Percentiles rank a stretch among this genome's conserved stretches.
phyloP scores from a whole-genome alignment of 1,284 basidiomycete species.

The Tilletia caries region DNA sequence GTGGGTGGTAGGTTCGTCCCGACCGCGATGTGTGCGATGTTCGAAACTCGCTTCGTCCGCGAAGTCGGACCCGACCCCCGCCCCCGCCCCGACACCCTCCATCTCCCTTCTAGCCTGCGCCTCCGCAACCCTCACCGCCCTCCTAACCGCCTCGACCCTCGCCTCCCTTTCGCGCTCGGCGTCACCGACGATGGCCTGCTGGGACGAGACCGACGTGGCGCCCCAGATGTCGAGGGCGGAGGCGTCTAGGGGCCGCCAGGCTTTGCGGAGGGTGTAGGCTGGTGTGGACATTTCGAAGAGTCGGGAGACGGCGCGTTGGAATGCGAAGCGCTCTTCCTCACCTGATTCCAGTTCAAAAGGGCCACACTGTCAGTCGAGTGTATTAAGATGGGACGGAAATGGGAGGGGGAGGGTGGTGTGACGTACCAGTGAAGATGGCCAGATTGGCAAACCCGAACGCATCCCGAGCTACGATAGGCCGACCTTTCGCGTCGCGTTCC shows the following conservation, averaged over 20 bases:
- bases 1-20: neutral
- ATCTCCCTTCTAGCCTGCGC: neutral
- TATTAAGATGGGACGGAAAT: neutral
- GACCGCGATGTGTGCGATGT: neutral
- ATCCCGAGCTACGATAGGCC: conserved; percentile 13
- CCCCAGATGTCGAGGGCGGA: conserved; percentile 34
- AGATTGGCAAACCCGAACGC: conserved; percentile 58
- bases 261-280: conserved; percentile 30
- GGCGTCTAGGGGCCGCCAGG: conserved; percentile 35
- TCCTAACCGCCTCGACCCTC: neutral
- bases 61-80: conserved; percentile 5
- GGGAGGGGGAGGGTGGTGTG: neutral
- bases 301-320: conserved; percentile 67
- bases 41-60: conserved; percentile 15
- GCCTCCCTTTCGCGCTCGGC: too few relatives aligned
- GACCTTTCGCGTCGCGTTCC: conserved; percentile 28
- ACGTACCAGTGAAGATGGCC: conserved; percentile 63
- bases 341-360: conserved; percentile 35
- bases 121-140: conserved; percentile 1
- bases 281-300: conserved; percentile 63
- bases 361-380: neutral
- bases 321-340: conserved; percentile 68
- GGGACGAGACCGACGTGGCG: conserved; percentile 8
- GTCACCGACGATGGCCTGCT: too few relatives aligned
- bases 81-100: neutral